Evolutionary conservation across 2,329 filamentous ascomycete genomes (phyloP).

Genomic region (Cytospora paraplurivora): DNA sequence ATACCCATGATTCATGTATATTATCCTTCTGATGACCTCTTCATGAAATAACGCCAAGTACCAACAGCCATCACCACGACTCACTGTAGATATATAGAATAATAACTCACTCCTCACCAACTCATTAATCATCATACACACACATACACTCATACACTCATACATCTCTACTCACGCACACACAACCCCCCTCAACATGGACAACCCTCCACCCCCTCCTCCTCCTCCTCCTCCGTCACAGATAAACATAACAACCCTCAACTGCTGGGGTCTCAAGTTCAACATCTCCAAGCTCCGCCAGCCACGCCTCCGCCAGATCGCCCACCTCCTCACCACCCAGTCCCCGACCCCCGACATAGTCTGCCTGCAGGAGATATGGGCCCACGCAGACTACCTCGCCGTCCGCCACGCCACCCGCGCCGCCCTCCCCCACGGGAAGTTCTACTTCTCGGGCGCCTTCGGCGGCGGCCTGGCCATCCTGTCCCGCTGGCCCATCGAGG

Average conservation of each 20-base stretch:
- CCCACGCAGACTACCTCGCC: conserved; percentile 76
- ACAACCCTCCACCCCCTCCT: conserved; percentile 44
- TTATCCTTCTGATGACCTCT: no score
- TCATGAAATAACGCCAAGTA: no score
- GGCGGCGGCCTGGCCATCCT: conserved; percentile 87
- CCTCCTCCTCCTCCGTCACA: conserved; percentile 49
- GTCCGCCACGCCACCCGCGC: conserved; percentile 72
- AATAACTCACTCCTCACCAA: conserved; percentile 4
- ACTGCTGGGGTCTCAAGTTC: conserved; percentile 96
- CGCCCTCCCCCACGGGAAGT: conserved; percentile 86
- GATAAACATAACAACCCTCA: conserved; percentile 83
- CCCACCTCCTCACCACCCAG: conserved; percentile 70
- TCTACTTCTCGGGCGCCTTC: conserved; percentile 87
- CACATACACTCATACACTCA: background rate
- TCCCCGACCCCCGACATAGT: conserved; percentile 78
- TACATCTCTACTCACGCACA: no score
- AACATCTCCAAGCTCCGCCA: conserved; percentile 72
- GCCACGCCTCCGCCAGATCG: conserved; percentile 82
- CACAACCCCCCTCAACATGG: conserved; percentile 29
- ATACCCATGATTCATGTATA: no score
- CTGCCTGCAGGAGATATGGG: conserved; percentile 95
- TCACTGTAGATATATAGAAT: no score
- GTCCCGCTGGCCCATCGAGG: conserved; percentile 88
- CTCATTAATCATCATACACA: background rate
- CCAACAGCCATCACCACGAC: no score